Percentiles rank a stretch among this genome's conserved stretches.
These are phyloP conservation scores for Nannizziopsis barbatae DNA, from an alignment of 2,329 filamentous ascomycete genomes.

Conservation along the genomic window DNA sequence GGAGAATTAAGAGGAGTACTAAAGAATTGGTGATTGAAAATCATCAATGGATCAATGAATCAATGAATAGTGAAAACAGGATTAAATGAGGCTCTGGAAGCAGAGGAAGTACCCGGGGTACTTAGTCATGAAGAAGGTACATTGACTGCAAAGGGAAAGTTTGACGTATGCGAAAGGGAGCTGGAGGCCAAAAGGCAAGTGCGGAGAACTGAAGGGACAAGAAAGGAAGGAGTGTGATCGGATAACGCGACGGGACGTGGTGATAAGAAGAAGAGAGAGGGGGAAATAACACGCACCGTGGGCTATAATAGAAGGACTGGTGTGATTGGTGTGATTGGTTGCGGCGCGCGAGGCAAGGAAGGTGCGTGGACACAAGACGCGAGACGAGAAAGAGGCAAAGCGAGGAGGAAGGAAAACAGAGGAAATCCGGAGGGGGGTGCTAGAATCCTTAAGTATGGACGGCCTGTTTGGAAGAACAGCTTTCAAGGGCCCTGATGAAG, in stretches of 20 bases:
- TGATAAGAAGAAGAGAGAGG: neutral
- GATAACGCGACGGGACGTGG: conserved; percentile 4
- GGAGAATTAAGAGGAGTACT: neutral
- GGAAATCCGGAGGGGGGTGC: conserved; percentile 29
- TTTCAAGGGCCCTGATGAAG: conserved; percentile 25
- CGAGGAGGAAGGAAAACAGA: conserved; percentile 26
- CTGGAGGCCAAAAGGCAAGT: too few species aligned
- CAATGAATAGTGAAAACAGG: too few species aligned
- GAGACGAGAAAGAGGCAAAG: conserved; percentile 13
- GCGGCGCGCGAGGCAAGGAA: conserved; percentile 11
- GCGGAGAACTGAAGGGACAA: neutral
- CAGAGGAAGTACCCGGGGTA: neutral
- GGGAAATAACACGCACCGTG: conserved; percentile 11
- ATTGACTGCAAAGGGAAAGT: neutral
- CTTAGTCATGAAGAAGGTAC: neutral
- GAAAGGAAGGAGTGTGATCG: too few species aligned
- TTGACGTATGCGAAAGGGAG: too few species aligned
- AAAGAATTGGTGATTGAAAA: too few species aligned
- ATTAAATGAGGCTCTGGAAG: neutral
- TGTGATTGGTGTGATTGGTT: conserved; percentile 9
- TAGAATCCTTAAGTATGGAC: conserved; percentile 35
- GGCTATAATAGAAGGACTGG: neutral
- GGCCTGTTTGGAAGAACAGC: conserved; percentile 18
- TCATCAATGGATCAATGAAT: too few species aligned
- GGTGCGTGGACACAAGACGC: conserved; percentile 18